A percentile compares a stretch with the other conserved stretches of the same genome.
phyloP scores from a whole-genome alignment of 148 eudicot genomes.

The Arctostaphylos glauca region DNA sequence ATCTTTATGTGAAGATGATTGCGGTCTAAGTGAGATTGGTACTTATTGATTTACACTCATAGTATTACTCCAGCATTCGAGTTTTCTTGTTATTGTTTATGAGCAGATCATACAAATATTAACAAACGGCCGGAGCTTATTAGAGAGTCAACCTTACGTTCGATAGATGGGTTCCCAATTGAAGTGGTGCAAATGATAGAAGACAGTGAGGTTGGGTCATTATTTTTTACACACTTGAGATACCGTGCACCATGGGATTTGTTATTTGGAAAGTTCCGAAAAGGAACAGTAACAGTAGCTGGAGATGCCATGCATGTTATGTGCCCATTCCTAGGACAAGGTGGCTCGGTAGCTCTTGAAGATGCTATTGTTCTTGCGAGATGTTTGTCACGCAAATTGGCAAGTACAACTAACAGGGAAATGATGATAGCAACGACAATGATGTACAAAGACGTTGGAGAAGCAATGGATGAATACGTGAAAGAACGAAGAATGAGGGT shows the following conservation, averaged over 20 bases:
- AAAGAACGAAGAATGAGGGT: constrained; percentile 43
- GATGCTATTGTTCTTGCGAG: constrained; percentile 59
- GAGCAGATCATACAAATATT: constrained; percentile 20
- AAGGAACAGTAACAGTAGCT: constrained; percentile 14
- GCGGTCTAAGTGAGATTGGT: too few species aligned
- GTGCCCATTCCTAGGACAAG: constrained; percentile 63
- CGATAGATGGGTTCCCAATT: constrained; percentile 24
- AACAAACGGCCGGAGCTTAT: constrained; percentile 35
- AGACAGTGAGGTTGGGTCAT: constrained; percentile 28
- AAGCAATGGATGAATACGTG: constrained; percentile 43
- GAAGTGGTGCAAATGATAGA: constrained; percentile 33
- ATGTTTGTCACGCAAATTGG: constrained; percentile 29
- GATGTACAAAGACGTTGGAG: constrained; percentile 13
- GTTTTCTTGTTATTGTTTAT: too few species aligned
- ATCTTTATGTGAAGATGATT: too few species aligned
- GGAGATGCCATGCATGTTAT: constrained; percentile 60
- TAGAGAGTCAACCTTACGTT: constrained; percentile 23
- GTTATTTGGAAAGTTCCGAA: constrained; percentile 21
- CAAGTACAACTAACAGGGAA: neutral
- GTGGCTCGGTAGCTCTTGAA: constrained; percentile 57
- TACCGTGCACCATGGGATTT: neutral
- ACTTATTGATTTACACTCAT: too few species aligned
- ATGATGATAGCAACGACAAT: neutral
- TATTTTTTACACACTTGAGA: constrained; percentile 33
- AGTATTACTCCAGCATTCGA: too few species aligned